Evolutionary conservation across 2,329 filamentous ascomycete species (phyloP).

Genomic region (Penicillium sp.): DNA sequence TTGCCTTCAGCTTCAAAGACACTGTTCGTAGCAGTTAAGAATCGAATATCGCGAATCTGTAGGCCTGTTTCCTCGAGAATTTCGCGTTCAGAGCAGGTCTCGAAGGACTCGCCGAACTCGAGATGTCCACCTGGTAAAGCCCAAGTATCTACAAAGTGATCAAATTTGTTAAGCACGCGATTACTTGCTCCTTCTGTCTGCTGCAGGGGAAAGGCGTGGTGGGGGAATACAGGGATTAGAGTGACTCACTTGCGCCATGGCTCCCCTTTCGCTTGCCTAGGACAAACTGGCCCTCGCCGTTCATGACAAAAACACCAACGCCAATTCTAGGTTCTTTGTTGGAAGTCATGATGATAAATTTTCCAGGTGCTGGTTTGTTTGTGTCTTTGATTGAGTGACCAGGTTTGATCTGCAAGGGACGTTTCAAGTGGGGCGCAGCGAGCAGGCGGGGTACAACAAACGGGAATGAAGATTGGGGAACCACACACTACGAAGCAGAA

Average conservation of each 20-base stretch:
- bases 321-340: slow-evolving; percentile 49
- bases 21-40: slow-evolving; percentile 70
- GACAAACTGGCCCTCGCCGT: slow-evolving; percentile 51
- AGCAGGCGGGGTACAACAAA: slow-evolving; percentile 12
- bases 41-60: slow-evolving; percentile 57
- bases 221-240: neutral
- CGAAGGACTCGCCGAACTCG: slow-evolving; percentile 69
- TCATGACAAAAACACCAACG: slow-evolving; percentile 57
- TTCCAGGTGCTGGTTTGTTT: neutral
- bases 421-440: neutral
- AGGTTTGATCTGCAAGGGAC: slow-evolving; percentile 14
- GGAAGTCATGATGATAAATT: neutral
- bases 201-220: neutral
- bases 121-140: slow-evolving; percentile 78
- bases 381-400: neutral
- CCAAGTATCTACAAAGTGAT: slow-evolving; percentile 57
- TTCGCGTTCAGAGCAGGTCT: slow-evolving; percentile 70
- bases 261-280: slow-evolving; percentile 56
- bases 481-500: neutral
- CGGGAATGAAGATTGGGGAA: neutral
- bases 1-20: slow-evolving; percentile 65
- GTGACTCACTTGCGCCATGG: slow-evolving; percentile 52
- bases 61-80: slow-evolving; percentile 73
- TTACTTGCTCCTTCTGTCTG: neutral
- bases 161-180: neutral